phyloP scores from a whole-genome alignment of 768 basidiomycete species.

The Clathrus columnatus region DNA sequence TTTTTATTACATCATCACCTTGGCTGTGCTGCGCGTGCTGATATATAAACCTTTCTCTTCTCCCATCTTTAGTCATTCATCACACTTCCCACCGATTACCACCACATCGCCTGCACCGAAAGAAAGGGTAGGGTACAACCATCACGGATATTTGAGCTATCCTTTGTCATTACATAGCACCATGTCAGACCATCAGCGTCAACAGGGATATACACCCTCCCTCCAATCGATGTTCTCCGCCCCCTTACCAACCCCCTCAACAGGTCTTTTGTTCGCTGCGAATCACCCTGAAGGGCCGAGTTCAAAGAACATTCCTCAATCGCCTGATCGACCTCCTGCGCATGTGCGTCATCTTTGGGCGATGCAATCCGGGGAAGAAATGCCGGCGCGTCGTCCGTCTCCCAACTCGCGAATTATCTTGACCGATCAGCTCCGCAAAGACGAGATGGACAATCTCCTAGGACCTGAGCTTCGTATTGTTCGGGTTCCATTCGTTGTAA shows the following conservation, averaged over 20 bases:
- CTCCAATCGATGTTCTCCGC: slow-evolving; percentile 63
- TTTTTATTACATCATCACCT: slow-evolving; percentile 3
- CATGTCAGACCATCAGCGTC: slow-evolving; percentile 72
- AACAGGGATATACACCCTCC: slow-evolving; percentile 71
- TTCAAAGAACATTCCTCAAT: slow-evolving; percentile 4
- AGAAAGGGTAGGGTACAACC: slow-evolving; percentile 16
- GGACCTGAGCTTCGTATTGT: slow-evolving; percentile 49
- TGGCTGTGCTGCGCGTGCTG: not conserved
- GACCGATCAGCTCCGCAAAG: slow-evolving; percentile 1
- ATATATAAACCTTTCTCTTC: not conserved
- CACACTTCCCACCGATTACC: slow-evolving; percentile 51
- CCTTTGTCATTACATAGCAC: slow-evolving; percentile 27
- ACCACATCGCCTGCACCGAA: slow-evolving; percentile 63
- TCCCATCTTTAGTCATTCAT: slow-evolving; percentile 21
- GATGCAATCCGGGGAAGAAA: not conserved
- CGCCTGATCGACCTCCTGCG: slow-evolving; percentile 6
- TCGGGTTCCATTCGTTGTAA: slow-evolving; percentile 59
- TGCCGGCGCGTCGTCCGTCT: slow-evolving; percentile 14
- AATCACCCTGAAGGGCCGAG: slow-evolving; percentile 21
- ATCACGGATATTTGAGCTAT: not conserved
- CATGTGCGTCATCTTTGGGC: slow-evolving; percentile 1
- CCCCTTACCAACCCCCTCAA: slow-evolving; percentile 27
- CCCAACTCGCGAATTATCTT: slow-evolving; percentile 10
- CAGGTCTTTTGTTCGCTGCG: slow-evolving; percentile 39
- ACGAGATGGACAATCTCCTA: slow-evolving; percentile 11